phyloP scores from a whole-genome alignment of 768 basidiomycete species.

The Hypholoma fasciculare region DNA sequence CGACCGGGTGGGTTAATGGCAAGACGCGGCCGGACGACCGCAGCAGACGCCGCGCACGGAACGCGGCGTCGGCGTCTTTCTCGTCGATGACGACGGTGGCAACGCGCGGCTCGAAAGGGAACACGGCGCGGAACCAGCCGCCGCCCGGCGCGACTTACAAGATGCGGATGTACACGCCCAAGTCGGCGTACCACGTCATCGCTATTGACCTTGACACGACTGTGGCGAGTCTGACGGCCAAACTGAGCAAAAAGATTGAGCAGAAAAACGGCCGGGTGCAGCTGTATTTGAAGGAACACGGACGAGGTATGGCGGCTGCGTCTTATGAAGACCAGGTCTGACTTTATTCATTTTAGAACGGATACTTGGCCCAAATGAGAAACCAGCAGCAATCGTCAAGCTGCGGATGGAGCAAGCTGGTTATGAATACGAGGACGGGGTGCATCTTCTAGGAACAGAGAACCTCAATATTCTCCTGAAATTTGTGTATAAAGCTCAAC shows the following conservation, averaged over 20 bases:
- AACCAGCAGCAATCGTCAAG: slow-evolving; percentile 82
- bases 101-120: slow-evolving; percentile 5
- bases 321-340: neutral
- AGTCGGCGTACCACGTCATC: slow-evolving; percentile 72
- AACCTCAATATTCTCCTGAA: slow-evolving; percentile 84
- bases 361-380: slow-evolving; percentile 75
- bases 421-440: slow-evolving; percentile 77
- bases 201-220: slow-evolving; percentile 63
- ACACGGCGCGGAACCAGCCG: slow-evolving; percentile 7
- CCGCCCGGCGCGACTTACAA: slow-evolving; percentile 34
- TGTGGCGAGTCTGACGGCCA: slow-evolving; percentile 63
- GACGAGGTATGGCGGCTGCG: slow-evolving; percentile 53
- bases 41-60: slow-evolving; percentile 1
- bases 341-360: slow-evolving; percentile 57
- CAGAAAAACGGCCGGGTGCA: slow-evolving; percentile 61
- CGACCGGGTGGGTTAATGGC: neutral
- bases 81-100: slow-evolving; percentile 7
- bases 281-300: slow-evolving; percentile 74
- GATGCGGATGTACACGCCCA: slow-evolving; percentile 78
- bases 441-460: slow-evolving; percentile 74
- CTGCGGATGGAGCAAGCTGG: slow-evolving; percentile 87
- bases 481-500: slow-evolving; percentile 85
- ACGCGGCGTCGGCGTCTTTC: slow-evolving; percentile 1
- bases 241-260: slow-evolving; percentile 59
- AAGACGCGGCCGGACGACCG: slow-evolving; percentile 1